These are phyloP conservation scores for Colletotrichum magnum DNA, from an alignment of 2,329 filamentous ascomycete genomes.

Conservation along the genomic window DNA sequence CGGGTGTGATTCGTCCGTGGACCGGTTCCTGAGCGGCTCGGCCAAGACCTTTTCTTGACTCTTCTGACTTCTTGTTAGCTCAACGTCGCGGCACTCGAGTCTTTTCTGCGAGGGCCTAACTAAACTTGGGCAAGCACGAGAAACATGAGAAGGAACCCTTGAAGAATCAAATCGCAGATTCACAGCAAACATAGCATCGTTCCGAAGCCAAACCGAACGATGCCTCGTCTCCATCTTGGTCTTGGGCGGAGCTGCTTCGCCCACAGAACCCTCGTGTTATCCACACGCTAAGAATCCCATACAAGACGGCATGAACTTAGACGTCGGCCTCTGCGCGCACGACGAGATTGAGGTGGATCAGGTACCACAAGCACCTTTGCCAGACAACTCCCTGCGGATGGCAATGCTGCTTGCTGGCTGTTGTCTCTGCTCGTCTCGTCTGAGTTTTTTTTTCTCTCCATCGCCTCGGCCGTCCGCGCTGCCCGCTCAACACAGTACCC, in stretches of 20 bases:
- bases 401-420: constrained; percentile 2
- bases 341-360: constrained; percentile 33
- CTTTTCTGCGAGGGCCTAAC: not conserved
- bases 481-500: not conserved
- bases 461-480: constrained; percentile 16
- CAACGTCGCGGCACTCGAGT: constrained; percentile 13
- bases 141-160: constrained; percentile 1
- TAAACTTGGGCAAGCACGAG: not conserved
- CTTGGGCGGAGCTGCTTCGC: not conserved
- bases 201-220: not conserved
- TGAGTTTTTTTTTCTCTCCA: constrained; percentile 14
- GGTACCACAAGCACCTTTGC: not conserved
- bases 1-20: constrained; percentile 11
- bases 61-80: constrained; percentile 13
- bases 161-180: not conserved
- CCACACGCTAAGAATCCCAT: constrained; percentile 26
- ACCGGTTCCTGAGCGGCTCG: constrained; percentile 1
- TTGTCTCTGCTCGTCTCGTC: constrained; percentile 5
- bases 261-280: constrained; percentile 3
- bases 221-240: not conserved
- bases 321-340: constrained; percentile 14
- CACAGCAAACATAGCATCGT: not conserved
- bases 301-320: constrained; percentile 25
- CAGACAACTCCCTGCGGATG: constrained; percentile 4
- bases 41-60: not conserved